phyloP scores from a whole-genome alignment of 352 stramenopile species.

The Globisporangium heterothallicum region DNA sequence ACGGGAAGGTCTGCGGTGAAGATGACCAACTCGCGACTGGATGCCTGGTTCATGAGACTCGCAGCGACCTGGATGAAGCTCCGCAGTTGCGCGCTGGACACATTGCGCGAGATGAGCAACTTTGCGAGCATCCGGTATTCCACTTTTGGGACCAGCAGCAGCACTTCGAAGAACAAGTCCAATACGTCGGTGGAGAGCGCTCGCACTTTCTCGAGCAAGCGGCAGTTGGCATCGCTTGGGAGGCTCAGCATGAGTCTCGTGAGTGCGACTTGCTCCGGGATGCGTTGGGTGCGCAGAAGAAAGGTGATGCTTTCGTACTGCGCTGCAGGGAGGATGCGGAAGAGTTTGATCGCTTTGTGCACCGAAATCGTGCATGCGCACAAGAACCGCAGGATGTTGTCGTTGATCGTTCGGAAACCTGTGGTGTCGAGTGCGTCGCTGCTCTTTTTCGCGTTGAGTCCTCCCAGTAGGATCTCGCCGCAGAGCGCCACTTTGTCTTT shows the following conservation, averaged over 20 bases:
- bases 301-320: slow-evolving; percentile 36
- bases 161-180: slow-evolving; percentile 60
- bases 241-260: slow-evolving; percentile 63
- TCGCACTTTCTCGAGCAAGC: slow-evolving; percentile 38
- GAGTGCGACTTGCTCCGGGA: slow-evolving; percentile 48
- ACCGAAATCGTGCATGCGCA: slow-evolving; percentile 29
- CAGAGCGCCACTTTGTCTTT: slow-evolving; percentile 40
- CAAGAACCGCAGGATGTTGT: slow-evolving; percentile 37
- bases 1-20: slow-evolving; percentile 46
- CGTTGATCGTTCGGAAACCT: slow-evolving; percentile 8
- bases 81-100: slow-evolving; percentile 32
- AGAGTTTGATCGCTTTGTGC: slow-evolving; percentile 47
- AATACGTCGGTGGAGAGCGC: slow-evolving; percentile 30
- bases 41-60: slow-evolving; percentile 70
- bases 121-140: slow-evolving; percentile 54
- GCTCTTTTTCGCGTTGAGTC: background rate
- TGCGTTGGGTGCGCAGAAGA: slow-evolving; percentile 47
- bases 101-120: slow-evolving; percentile 41
- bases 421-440: background rate
- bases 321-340: slow-evolving; percentile 25
- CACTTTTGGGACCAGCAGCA: slow-evolving; percentile 55
- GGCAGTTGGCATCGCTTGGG: slow-evolving; percentile 33
- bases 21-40: slow-evolving; percentile 53
- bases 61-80: slow-evolving; percentile 43
- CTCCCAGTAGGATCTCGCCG: slow-evolving; percentile 17